Evolutionary conservation across 169 alveolate species (phyloP), one percentile per base, ranked within the genome.

Genomic region (Cryptosporidium viatorum): DNA sequence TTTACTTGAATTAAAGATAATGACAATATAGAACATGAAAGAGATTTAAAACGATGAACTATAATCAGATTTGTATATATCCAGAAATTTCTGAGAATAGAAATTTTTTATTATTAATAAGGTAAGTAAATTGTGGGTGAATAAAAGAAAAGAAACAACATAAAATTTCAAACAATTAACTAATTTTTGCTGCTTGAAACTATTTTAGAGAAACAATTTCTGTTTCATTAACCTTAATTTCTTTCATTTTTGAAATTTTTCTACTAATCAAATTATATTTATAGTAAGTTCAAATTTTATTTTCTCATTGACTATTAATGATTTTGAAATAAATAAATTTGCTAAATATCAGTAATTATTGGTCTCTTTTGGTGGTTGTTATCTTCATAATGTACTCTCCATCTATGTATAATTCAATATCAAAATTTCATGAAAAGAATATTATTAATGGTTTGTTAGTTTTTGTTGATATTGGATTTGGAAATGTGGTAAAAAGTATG

Each of bases 11-110:
- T 8, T 26, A 55, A 55, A 55, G 39, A n/a, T 55, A 55, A 9
- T 55, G 35, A 8, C 6, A 16, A 35, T 26, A 65, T 31, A 35
- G 52, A 26, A 16, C 23, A 65, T 65, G 50, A 10, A 23, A 26
- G 1, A 21, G 21, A 16, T 12, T 69, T 31, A 35, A 50, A 12
- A 39, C n/a, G 16, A 73, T 73, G 86, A 37, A 55, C 51, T 73
- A 73, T 23, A 73, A 52, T 33, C 58, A 52, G 48, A 55, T 55
- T 52, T 73, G 69, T 26, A 14, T 35, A 4, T 73, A 29, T 14
- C 70, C 86, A 45, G 86, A 73, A 35, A 51, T 73, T 26, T 52
- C 86, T n/a, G 68, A 31, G n/a, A 73, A 31, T 9, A 73, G 86
- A 21, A 73, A 59, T 73, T 73, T 6, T 37, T 35, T 73, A n/a